Percentiles rank a stretch among this genome's conserved stretches.
Conservation (phyloP, 177 flowering plant species). For the Tripterygium wilfordii region DNA sequence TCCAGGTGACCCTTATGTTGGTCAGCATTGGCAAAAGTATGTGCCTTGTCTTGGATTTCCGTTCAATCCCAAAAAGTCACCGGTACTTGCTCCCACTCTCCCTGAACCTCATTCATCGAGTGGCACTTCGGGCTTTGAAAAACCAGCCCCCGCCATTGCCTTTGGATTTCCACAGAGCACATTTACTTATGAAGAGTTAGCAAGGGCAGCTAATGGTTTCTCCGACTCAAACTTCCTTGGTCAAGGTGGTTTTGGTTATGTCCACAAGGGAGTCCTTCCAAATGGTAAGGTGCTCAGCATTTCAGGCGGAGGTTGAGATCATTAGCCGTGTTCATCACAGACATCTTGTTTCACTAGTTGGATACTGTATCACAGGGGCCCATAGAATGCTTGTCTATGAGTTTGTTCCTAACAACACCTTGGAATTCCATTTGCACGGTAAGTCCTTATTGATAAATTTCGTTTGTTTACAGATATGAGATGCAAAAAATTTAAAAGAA, state of each 20-base stretch:
- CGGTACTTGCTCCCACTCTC: not conserved
- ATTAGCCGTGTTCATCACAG: slow-evolving; percentile 39
- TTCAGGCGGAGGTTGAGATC: slow-evolving; percentile 42
- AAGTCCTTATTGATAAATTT: too few species aligned
- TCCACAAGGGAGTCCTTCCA: slow-evolving; percentile 36
- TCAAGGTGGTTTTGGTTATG: too few species aligned
- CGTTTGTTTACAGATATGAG: too few species aligned
- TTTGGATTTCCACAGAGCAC: slow-evolving; percentile 20
- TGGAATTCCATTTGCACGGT: slow-evolving; percentile 46
- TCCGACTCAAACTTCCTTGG: slow-evolving; percentile 28
- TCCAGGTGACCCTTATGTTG: slow-evolving; percentile 9
- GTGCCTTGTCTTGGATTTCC: slow-evolving; percentile 4
- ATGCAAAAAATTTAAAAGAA: too few species aligned
- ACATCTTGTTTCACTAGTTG: slow-evolving; percentile 39
- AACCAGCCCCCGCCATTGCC: slow-evolving; percentile 11
- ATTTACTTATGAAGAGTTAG: slow-evolving; percentile 34
- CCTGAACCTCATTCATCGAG: slow-evolving; percentile 8
- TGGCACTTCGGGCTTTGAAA: slow-evolving; percentile 21
- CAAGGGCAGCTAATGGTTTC: slow-evolving; percentile 28
- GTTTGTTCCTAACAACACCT: slow-evolving; percentile 35
- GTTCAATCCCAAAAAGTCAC: not conserved
- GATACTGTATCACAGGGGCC: slow-evolving; percentile 33
- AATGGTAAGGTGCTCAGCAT: slow-evolving; percentile 39
- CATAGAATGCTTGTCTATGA: slow-evolving; percentile 47
- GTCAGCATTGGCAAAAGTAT: slow-evolving; percentile 11